Percentiles rank a stretch among this genome's conserved stretches.
Evolutionary conservation across 1,139 yeast genomes (phyloP).

Genomic region (Saccharomycopsis crataegensis): DNA sequence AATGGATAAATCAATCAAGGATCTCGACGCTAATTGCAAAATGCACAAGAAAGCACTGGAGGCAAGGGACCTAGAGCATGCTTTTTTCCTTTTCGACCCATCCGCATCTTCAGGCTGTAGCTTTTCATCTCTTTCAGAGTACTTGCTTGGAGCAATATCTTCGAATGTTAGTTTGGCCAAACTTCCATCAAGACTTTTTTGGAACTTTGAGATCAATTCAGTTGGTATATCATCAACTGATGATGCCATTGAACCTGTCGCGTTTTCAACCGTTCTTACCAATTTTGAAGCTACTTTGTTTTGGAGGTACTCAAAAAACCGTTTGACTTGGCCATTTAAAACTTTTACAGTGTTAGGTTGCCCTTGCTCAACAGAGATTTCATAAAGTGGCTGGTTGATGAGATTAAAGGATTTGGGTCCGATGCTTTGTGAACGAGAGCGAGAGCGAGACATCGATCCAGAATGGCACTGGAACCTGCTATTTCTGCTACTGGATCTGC

Average conservation of each 20-base stretch:
- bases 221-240: no score
- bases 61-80: conserved; percentile 27
- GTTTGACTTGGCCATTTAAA: conserved; percentile 17
- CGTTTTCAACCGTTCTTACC: no score
- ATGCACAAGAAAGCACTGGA: conserved; percentile 36
- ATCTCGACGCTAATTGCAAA: conserved; percentile 32
- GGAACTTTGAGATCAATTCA: neutral
- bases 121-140: neutral
- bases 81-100: neutral
- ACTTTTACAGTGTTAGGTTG: neutral
- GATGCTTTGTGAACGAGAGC: no score
- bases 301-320: conserved; percentile 22
- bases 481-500: no score
- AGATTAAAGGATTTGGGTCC: no score
- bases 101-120: neutral
- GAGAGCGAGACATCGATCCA: no score
- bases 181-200: conserved; percentile 2
- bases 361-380: neutral
- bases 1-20: neutral
- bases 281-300: conserved; percentile 19
- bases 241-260: no score
- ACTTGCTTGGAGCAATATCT: conserved; percentile 8
- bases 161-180: conserved; percentile 15
- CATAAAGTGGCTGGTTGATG: neutral
- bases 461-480: no score